Base-by-base conservation (phyloP, 108 stramenopile species). In the Skeletonema grethae region DNA sequence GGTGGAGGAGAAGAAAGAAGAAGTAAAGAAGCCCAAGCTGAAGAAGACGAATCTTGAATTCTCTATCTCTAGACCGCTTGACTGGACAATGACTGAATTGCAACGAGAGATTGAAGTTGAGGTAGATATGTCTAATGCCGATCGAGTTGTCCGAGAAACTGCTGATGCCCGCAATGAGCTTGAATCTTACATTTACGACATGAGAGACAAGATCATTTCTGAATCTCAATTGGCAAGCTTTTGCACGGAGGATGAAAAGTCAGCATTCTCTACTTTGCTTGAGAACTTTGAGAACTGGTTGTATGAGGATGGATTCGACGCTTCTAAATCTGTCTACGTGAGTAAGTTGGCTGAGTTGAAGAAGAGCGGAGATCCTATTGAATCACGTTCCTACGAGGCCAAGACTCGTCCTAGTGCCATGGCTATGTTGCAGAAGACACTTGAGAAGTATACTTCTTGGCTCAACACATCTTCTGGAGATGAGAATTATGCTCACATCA, bases 241-340 rank as follows among this genome's bases (percentile, higher is more conserved):
- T 77, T 85, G 80, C 61, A 92, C 95, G 20, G 86, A 92, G n/a
- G 86, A 76, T 60, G 98, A 96, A 84, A 89, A 87, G 83, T 73
- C 72, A 13, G 63, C 75, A 12, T 95, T 98, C 71, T 65, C 71
- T 18, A 67, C 73, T 22, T 64, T 77, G 46, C 82, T 98, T 18
- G 87, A 92, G 38, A 90, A 70, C 2, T 85, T 84, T 35, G 99
- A 99, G 69, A 96, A 97, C 74, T 99, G 99, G 99, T 71, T 99
- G 55, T 99, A 98, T 79, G 93, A 95, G 75, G 98, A 97, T 78
- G 99, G 99, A 63, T 99, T 96, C 72, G 98, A 99, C 74, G 95
- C 95, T 16, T 87, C 87, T 55, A 98, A 98, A 84, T 89, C 89
- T 11, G 90, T 92, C 0, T 98, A 97, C 77, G 81, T 88, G 18